Conservation (phyloP, 257 asterid genomes). For the Coffea canephora region DNA sequence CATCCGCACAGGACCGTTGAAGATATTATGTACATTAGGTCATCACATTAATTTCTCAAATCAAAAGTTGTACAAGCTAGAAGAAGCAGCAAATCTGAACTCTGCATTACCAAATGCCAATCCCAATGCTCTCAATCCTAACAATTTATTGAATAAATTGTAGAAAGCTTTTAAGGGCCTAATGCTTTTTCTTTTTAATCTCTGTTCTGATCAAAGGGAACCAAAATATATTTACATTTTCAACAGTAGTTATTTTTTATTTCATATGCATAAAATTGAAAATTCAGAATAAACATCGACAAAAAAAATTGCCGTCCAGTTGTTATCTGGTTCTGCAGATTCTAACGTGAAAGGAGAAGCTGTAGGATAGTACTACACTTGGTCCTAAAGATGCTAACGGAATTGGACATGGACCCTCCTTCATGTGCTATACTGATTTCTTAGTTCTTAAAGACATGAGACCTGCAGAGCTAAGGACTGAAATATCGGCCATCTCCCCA, state of each 20-base stretch:
- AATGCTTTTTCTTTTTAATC: not conserved
- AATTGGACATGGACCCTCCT: constrained; percentile 18
- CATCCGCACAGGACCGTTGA: not conserved
- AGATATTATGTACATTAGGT: no score
- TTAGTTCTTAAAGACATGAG: not conserved
- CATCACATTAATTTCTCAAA: not conserved
- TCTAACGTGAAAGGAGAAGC: constrained; percentile 9
- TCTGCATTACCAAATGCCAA: not conserved
- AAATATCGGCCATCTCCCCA: not conserved
- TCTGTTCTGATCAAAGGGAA: not conserved
- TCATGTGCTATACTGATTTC: constrained; percentile 12
- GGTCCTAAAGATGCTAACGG: constrained; percentile 16
- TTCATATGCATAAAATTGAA: not conserved
- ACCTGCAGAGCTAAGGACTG: not conserved
- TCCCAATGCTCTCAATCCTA: not conserved
- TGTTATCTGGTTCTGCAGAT: constrained; percentile 8
- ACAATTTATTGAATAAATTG: not conserved
- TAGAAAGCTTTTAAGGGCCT: not conserved
- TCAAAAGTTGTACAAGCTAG: not conserved
- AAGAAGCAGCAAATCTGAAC: not conserved
- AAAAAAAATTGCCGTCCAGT: constrained; percentile 3
- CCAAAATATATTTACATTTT: not conserved
- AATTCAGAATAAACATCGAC: not conserved
- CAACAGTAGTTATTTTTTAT: not conserved
- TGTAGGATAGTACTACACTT: constrained; percentile 14